A percentile compares a stretch with the other conserved stretches of the same genome.
phyloP scores from a whole-genome alignment of 257 asterid genomes.

The Solanum arcanum region DNA sequence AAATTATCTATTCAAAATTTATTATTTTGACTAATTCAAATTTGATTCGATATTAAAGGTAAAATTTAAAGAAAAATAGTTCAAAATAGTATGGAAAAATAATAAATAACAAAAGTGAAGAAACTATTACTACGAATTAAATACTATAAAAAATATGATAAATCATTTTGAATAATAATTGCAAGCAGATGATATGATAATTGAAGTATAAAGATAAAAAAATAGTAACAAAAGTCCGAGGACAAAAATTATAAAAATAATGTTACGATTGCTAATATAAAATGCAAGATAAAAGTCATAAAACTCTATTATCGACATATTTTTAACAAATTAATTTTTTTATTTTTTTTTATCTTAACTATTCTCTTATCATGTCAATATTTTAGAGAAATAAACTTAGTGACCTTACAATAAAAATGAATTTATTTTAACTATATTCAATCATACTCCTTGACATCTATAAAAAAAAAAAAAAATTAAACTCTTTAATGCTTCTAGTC shows the following conservation, averaged over 20 bases:
- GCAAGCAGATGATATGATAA: background rate
- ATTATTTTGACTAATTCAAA: background rate
- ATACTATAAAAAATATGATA: background rate
- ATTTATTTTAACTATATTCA: background rate
- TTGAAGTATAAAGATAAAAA: background rate
- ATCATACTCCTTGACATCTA: background rate
- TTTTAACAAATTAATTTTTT: too few species aligned
- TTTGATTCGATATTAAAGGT: too few species aligned
- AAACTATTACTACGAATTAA: rapidly evolving
- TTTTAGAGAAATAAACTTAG: background rate
- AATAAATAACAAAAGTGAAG: background rate
- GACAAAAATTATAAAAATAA: background rate
- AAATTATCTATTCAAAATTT: background rate
- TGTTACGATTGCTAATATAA: rapidly evolving
- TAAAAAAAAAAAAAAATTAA: too few species aligned
- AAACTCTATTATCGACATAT: background rate
- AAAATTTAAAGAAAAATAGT: rapidly evolving
- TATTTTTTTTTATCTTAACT: too few species aligned
- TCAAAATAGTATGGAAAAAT: background rate
- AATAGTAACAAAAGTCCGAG: background rate
- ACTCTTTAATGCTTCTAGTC: background rate
- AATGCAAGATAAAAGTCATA: background rate
- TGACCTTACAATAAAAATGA: background rate
- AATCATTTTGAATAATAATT: background rate
- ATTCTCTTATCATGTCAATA: too few species aligned